Conservation (phyloP, 2,329 filamentous ascomycete genomes). For the Fusarium sp. region DNA sequence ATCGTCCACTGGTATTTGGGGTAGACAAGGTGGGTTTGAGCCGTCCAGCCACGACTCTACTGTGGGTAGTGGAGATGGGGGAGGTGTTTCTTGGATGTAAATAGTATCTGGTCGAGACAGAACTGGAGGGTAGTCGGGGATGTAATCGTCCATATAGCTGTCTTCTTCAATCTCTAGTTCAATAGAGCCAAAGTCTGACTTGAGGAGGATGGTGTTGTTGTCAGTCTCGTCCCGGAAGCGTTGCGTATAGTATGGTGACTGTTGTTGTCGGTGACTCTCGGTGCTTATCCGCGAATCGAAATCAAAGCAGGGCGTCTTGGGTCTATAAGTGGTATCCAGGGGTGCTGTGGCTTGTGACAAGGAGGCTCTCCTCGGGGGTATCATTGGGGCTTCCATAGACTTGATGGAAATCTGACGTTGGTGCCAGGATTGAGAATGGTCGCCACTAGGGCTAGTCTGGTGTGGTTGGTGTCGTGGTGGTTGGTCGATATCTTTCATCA, state of each 20-base stretch:
- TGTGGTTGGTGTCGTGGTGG: conserved; percentile 2
- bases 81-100: conserved; percentile 47
- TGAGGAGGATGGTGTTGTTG: conserved; percentile 31
- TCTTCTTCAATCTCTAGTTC: conserved; percentile 37
- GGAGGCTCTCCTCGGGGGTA: conserved; percentile 37
- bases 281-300: conserved; percentile 14
- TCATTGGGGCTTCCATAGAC: conserved; percentile 34
- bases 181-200: conserved; percentile 35
- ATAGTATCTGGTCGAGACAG: conserved; percentile 35
- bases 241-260: conserved; percentile 15
- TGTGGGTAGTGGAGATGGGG: conserved; percentile 48
- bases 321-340: conserved; percentile 14
- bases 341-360: conserved; percentile 23
- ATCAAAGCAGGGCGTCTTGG: conserved; percentile 23
- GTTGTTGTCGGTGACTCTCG: conserved; percentile 19
- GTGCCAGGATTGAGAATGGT: conserved; percentile 3
- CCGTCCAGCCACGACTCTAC: conserved; percentile 51
- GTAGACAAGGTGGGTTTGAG: conserved; percentile 43
- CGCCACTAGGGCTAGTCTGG: conserved; percentile 10
- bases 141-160: conserved; percentile 16
- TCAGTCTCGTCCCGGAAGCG: conserved; percentile 34
- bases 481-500: conserved; percentile 23
- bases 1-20: conserved; percentile 47
- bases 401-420: conserved; percentile 22
- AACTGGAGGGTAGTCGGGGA: neutral